A percentile compares a stretch with the other conserved stretches of the same genome.
Conservation (phyloP, 2,329 filamentous ascomycete species). For the Xenoacremonium recifei region DNA sequence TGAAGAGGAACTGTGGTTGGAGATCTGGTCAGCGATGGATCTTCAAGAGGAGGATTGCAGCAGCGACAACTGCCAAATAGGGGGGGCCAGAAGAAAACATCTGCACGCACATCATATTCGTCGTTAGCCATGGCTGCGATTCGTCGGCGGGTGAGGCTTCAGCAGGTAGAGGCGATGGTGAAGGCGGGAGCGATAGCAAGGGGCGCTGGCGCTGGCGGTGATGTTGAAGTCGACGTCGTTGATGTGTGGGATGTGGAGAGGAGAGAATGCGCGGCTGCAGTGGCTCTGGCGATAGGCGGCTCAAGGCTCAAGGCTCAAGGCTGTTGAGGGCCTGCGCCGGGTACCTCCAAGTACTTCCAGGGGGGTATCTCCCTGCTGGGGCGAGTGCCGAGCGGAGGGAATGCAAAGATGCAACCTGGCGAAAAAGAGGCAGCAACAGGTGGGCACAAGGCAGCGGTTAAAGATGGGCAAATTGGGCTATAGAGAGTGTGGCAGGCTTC, state of each 20-base stretch:
- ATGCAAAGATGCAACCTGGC: constrained; percentile 1
- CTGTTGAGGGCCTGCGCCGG: constrained; percentile 30
- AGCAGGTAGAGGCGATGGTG: constrained; percentile 14
- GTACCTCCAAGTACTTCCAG: constrained; percentile 3
- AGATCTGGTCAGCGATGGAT: constrained; percentile 31
- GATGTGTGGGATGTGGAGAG: constrained; percentile 31
- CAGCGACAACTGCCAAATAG: background rate
- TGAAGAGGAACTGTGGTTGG: constrained; percentile 88
- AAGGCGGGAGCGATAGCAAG: constrained; percentile 15
- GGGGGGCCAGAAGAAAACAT: constrained; percentile 12
- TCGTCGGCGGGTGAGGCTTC: too few species aligned
- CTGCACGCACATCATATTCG: constrained; percentile 93
- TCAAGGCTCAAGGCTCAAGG: constrained; percentile 23
- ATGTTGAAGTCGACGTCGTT: constrained; percentile 25
- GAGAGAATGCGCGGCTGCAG: constrained; percentile 32
- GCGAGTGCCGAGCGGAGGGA: background rate
- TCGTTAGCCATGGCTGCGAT: constrained; percentile 91
- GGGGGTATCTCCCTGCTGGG: too few species aligned
- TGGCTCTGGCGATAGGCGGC: constrained; percentile 31
- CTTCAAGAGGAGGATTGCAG: constrained; percentile 18
- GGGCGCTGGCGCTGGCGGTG: constrained; percentile 23
- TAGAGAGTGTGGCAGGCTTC: too few species aligned
- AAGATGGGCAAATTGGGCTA: too few species aligned
- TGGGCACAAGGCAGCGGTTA: background rate
- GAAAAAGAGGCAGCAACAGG: background rate